Conservation (phyloP, 2,329 filamentous ascomycete genomes). For the Cryphonectria naterciae region DNA sequence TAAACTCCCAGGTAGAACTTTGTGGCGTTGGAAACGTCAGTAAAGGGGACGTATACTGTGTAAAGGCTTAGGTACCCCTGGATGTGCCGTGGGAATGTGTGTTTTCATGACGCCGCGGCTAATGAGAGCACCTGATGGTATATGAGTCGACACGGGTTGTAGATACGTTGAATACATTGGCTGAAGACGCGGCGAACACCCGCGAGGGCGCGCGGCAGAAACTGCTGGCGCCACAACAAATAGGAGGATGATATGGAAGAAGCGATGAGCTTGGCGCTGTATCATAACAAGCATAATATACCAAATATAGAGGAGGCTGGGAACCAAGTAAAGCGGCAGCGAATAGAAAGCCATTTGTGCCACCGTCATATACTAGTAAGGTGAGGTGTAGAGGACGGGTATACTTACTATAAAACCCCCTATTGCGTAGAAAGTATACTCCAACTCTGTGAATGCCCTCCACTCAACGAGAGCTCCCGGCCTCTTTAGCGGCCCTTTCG, state of each 20-base stretch:
- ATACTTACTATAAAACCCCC: conserved; percentile 51
- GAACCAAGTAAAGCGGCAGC: not conserved
- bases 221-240: too few species aligned
- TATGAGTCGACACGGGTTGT: too few species aligned
- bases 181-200: too few species aligned
- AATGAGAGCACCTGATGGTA: too few species aligned
- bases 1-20: conserved; percentile 37
- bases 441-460: conserved; percentile 58
- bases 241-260: not conserved
- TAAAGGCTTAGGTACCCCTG: too few species aligned
- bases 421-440: conserved; percentile 56
- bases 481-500: conserved; percentile 48
- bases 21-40: not conserved
- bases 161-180: too few species aligned
- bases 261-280: not conserved
- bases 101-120: too few species aligned
- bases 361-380: not conserved
- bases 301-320: not conserved
- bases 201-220: too few species aligned
- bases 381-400: not conserved
- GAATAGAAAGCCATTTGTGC: not conserved
- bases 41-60: not conserved
- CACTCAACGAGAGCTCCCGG: conserved; percentile 57
- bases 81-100: too few species aligned
- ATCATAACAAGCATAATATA: too few species aligned